Base-by-base conservation (phyloP, 768 basidiomycete species). In the Hypsizygus marmoreus region DNA sequence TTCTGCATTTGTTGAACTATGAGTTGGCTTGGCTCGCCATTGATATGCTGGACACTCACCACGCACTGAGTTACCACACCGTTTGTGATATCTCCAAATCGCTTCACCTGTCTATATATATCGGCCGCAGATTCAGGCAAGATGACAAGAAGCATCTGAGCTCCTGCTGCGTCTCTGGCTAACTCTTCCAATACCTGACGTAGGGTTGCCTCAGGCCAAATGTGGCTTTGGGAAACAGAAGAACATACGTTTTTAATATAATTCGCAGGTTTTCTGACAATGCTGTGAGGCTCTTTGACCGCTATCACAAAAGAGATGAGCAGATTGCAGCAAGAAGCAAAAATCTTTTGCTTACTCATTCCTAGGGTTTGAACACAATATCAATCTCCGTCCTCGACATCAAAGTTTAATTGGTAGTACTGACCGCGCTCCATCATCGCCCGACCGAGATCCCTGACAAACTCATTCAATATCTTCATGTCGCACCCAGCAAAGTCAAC, bases 11-110 rank as follows among this genome's bases (percentile, higher is more conserved):
- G 30, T 31, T n/a, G n/a, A n/a, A 4, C 19, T 43, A 17, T 24
- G 40, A 19, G 14, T 20, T n/a, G 11, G 25, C 3, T 25, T 24
- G 9, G 17, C 28, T 13, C 9, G 31, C n/a, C 20, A n/a, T 6
- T 13, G 5, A 32, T 12, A 11, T n/a, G 12, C 7, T 6, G 28
- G 4, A 20, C 54, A 32, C 72, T 67, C 62, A 82, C 82, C 39
- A 87, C 53, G 56, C 86, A 86, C 36, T 87, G 84, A 0, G 85
- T 86, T 0, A 76, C 73, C 1, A 85, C 73, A 7, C 86, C 84
- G 13, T 17, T 71, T 65, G 40, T 75, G 70, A 64, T 80, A 74
- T 58, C 48, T 5, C 63, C 58, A 36, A 58, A 67, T 14, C 62
- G 47, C 42, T 70, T 70, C n/a, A 68, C 58, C 13, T 49, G 48